Evolutionary conservation across 495 filamentous ascomycete species (phyloP), one percentile per base, ranked within the genome.

Genomic region (Daldinia caldariorum): DNA sequence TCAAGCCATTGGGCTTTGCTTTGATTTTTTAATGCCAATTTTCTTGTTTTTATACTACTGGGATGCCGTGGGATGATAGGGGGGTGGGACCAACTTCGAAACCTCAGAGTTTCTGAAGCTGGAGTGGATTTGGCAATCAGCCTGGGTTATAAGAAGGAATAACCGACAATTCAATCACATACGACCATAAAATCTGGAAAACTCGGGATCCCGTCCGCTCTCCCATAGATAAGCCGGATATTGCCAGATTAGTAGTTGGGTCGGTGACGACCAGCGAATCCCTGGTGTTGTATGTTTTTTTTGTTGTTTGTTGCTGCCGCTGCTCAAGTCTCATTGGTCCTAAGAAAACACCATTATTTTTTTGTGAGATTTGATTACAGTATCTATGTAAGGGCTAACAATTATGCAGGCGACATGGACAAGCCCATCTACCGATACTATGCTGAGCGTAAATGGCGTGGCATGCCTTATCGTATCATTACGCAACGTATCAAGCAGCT

Each of bases 371-470:
- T 34, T 34, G 7, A 41, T 49, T n/a, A n/a, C n/a, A n/a, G n/a
- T n/a, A n/a, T n/a, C n/a, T n/a, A n/a, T n/a, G 6, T 38, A 38
- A 49, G 29, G 68, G 47, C 76, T 79, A 73, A 80, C 47, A 31
- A 2, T 39, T 4, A 38, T 26, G 22, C 57, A 97, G 93, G 92
- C 55, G 93, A 97, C 76, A 94, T 97, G 94, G 90, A 88, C 80
- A 95, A 97, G 79, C 96, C 95, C 39, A 91, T 99, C 77, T 99
- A 99, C 83, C 92, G 94, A 41, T 89, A 90, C 77, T 88, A 98
- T 53, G 91, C 94, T 58, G 86, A 97, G 76, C 82, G 83, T 60
- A 92, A 94, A 83, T 99, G 96, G 96, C 87, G 90, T 64, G 71
- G 74, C 57, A 70, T 82, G 70, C 84, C 89, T 69, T 92, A 93